phyloP scores from a whole-genome alignment of 257 asterid genomes.

The Thymus mandschuricus region DNA sequence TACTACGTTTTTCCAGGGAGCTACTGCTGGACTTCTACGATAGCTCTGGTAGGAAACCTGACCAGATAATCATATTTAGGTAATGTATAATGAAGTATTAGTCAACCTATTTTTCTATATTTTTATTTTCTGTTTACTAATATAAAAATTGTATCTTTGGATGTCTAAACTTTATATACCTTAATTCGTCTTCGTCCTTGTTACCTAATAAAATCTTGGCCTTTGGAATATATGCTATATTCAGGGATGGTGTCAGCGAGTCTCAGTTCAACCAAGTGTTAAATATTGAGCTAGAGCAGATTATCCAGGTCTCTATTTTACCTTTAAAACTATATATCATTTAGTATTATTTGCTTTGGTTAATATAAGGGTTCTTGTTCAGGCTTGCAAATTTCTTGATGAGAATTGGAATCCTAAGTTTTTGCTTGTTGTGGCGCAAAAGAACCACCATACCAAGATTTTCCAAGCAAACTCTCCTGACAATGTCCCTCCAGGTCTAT shows the following conservation, averaged over 20 bases:
- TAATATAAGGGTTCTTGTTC: not conserved
- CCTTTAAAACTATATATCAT: not conserved
- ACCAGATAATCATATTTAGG: constrained; percentile 74
- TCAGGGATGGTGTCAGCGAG: constrained; percentile 81
- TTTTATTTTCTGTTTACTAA: too few species aligned
- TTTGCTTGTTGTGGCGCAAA: constrained; percentile 63
- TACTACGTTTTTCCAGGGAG: constrained; percentile 47
- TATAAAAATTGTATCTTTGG: too few species aligned
- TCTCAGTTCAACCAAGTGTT: constrained; percentile 76
- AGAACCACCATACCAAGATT: constrained; percentile 76
- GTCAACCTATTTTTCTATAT: not conserved
- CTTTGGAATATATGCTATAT: not conserved
- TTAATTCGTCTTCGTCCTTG: not conserved
- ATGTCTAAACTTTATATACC: not conserved
- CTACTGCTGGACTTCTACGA: constrained; percentile 50
- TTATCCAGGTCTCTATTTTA: constrained; percentile 47
- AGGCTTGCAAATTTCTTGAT: constrained; percentile 71
- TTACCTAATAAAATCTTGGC: not conserved
- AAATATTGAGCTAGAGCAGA: constrained; percentile 69
- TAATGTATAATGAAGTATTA: not conserved
- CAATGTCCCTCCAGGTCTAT: constrained; percentile 72
- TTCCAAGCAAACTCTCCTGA: constrained; percentile 50
- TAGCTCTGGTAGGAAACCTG: constrained; percentile 56
- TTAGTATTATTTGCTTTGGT: not conserved
- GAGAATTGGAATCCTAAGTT: constrained; percentile 65